Evolutionary conservation across 345 rosid species (phyloP).

Genomic region (Salix caprea): DNA sequence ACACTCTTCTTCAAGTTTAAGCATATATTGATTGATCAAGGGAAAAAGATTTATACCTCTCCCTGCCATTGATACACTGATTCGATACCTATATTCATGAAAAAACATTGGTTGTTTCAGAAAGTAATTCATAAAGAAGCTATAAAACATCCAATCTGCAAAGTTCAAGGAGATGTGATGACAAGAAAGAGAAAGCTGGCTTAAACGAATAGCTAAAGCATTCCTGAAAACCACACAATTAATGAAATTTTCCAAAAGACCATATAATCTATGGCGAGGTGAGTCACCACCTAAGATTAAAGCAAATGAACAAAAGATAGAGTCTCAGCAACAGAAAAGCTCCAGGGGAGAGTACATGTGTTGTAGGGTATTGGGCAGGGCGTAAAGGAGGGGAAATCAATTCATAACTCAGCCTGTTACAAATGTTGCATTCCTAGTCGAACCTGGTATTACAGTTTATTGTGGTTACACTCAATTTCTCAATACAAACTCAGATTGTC

Average conservation of each 20-base stretch:
- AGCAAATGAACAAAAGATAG: background rate
- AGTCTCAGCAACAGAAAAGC: no score
- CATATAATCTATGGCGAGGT: background rate
- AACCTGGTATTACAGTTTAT: no score
- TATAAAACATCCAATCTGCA: background rate
- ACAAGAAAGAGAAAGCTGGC: no score
- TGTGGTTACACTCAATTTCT: background rate
- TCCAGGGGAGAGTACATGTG: no score
- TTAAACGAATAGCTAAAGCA: background rate
- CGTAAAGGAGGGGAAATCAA: no score
- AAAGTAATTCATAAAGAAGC: background rate
- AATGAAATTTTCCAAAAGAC: background rate
- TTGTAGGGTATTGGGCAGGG: no score
- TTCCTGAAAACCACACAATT: background rate
- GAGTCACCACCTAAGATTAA: background rate
- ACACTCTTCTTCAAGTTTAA: background rate
- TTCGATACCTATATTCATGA: slow-evolving; percentile 61
- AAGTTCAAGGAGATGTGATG: background rate
- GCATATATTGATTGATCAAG: background rate
- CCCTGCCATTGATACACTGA: slow-evolving; percentile 90
- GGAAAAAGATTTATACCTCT: slow-evolving; percentile 48
- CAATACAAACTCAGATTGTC: slow-evolving; percentile 3
- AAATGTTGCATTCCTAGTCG: background rate
- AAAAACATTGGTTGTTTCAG: slow-evolving; percentile 1
- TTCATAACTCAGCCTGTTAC: background rate